Conservation (phyloP, 208 protist genomes). For the Hexamita inflata region DNA sequence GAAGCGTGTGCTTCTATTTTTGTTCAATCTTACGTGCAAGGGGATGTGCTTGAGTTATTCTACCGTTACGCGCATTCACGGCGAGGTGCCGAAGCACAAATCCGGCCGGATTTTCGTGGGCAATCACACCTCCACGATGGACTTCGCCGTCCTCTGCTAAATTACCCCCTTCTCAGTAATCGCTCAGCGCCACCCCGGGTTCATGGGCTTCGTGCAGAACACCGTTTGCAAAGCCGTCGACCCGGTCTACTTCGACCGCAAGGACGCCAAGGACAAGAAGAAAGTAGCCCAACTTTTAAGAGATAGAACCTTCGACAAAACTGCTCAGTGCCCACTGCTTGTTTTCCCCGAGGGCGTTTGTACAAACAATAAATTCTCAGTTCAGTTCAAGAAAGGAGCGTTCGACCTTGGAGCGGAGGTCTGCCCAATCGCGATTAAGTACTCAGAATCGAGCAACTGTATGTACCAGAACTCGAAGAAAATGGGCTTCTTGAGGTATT, state of each 20-base stretch:
- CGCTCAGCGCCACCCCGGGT: conserved; percentile 38
- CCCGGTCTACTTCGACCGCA: conserved; percentile 44
- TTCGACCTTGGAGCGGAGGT: conserved; percentile 46
- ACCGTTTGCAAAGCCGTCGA: conserved; percentile 26
- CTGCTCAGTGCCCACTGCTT: conserved; percentile 29
- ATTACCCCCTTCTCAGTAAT: conserved; percentile 17
- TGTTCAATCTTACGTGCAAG: no score
- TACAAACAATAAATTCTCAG: conserved; percentile 45
- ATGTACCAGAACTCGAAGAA: conserved; percentile 38
- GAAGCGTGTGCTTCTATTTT: no score
- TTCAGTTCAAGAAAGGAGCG: conserved; percentile 48
- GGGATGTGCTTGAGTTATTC: no score
- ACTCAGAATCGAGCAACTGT: conserved; percentile 36
- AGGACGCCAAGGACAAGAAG: conserved; percentile 31
- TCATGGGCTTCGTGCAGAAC: conserved; percentile 44
- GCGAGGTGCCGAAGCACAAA: conserved; percentile 26
- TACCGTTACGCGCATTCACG: conserved; percentile 38
- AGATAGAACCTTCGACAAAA: conserved; percentile 17
- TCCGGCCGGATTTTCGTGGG: conserved; percentile 39
- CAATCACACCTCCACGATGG: conserved; percentile 41
- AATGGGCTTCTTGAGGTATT: conserved; percentile 32
- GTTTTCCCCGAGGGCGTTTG: conserved; percentile 47
- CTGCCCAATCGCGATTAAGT: conserved; percentile 48
- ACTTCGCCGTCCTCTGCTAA: conserved; percentile 32
- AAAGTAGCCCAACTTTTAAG: background rate